These are phyloP conservation scores for button mushroom (Agaricus bisporus) DNA, from an alignment of 768 basidiomycete genomes.

Conservation along the genomic window DNA sequence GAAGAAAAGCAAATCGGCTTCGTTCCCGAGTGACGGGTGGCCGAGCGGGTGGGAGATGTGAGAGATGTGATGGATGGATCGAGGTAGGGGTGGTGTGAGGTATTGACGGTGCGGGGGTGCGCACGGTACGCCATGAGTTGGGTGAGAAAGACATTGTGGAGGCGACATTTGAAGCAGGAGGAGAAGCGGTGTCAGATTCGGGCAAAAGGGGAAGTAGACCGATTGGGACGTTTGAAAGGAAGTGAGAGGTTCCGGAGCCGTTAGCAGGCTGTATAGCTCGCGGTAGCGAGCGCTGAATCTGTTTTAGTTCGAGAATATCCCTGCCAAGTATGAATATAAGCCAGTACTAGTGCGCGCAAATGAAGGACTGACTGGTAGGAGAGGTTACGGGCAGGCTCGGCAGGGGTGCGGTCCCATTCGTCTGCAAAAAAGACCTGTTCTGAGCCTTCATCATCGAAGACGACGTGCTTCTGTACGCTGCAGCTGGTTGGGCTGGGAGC, in stretches of 20 bases:
- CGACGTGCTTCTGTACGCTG: slow-evolving; percentile 46
- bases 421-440: slow-evolving; percentile 64
- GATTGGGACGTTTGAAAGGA: slow-evolving; percentile 54
- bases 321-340: slow-evolving; percentile 22
- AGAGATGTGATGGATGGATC: slow-evolving; percentile 8
- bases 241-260: slow-evolving; percentile 33
- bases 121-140: slow-evolving; percentile 9
- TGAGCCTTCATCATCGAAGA: slow-evolving; percentile 47
- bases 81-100: background rate
- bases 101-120: slow-evolving; percentile 8
- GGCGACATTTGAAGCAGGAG: slow-evolving; percentile 8
- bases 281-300: slow-evolving; percentile 60
- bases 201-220: slow-evolving; percentile 52
- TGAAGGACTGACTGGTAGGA: slow-evolving; percentile 56
- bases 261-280: slow-evolving; percentile 47
- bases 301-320: slow-evolving; percentile 63
- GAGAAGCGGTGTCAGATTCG: slow-evolving; percentile 15
- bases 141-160: slow-evolving; percentile 7
- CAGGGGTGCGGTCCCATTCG: slow-evolving; percentile 76
- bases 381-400: slow-evolving; percentile 54
- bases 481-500: slow-evolving; percentile 17
- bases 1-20: slow-evolving; percentile 14
- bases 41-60: slow-evolving; percentile 8
- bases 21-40: slow-evolving; percentile 6
- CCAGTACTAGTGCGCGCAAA: slow-evolving; percentile 2